Evolutionary conservation across 1,139 yeast genomes (phyloP), one percentile per base, ranked within the genome.

Genomic region (Lodderomyces metapsilosis): DNA sequence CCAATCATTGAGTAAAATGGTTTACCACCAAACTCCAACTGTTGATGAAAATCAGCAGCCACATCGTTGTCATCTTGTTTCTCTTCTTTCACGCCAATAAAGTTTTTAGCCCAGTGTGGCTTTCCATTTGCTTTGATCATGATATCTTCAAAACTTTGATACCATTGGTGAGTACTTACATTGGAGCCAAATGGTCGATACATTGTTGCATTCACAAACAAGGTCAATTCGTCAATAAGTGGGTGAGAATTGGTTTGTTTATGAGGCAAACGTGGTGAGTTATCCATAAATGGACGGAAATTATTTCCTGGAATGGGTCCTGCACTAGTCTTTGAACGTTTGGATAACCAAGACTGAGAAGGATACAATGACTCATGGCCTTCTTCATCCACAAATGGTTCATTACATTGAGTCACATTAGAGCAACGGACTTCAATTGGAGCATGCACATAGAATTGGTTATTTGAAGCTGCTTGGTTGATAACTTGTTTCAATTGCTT

Each of bases 31-130:
- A 53, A 71, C 13, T 52, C 56, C 41, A 68, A 48, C 51, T 72
- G 78, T 20, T 64, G 66, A 21, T 59, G 37, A 43, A 68, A 64
- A 45, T 70, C 72, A 3, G 60, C 62, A 1, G 69, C 64, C 11
- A 41, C 30, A 4, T 49, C 42, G 3, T 50, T 43, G 45, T 64
- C 66, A 40, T 66, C 68, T 16, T 36, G 33, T 31, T 42, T 40
- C 10, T 53, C 54, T 8, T 51, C 53, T 6, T 70, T 71, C 8
- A 67, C 68, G 2, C 96, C 96, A 50, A 89, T 74, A 59, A 89
- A 92, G 64, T 91, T 91, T 71, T 92, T 92, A n/a, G 98, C 98
- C 98, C 98, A 92, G 61, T 92, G 98, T 1, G 98, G 98, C 59
- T 84, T 87, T 38, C 98, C 98, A 32, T 87, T 91, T 17, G 85